These are phyloP conservation scores for Nymphaea colorata DNA, from an alignment of 164 flowering plant genomes.

Conservation along the genomic window DNA sequence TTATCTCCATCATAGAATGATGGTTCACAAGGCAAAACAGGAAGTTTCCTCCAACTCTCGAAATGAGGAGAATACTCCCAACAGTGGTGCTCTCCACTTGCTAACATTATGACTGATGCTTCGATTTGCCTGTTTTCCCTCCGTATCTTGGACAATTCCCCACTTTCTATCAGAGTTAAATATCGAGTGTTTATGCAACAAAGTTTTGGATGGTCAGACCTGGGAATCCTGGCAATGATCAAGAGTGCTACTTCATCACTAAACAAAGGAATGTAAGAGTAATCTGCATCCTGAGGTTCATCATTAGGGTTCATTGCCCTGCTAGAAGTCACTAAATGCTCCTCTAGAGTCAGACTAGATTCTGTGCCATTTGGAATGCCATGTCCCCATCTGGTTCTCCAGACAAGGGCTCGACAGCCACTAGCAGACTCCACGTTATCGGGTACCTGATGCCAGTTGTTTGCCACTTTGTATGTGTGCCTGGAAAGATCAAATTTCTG, in stretches of 20 bases:
- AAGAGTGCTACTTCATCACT: conserved; percentile 44
- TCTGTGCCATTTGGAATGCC: no score
- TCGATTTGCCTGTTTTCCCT: conserved; percentile 30
- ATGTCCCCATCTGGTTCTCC: no score
- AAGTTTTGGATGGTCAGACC: conserved; percentile 45
- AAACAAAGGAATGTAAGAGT: conserved; percentile 30
- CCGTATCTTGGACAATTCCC: conserved; percentile 49
- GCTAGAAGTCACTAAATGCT: no score
- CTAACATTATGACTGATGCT: conserved; percentile 50
- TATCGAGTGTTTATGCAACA: conserved; percentile 34
- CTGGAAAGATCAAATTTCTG: no score
- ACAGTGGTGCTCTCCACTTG: conserved; percentile 52
- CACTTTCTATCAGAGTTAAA: conserved; percentile 22
- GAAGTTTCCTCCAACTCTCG: conserved; percentile 33
- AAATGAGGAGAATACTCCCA: conserved; percentile 43
- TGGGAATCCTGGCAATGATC: conserved; percentile 52
- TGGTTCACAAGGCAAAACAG: conserved; percentile 40
- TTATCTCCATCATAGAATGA: conserved; percentile 52
- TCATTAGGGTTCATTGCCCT: not conserved
- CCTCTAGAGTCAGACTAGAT: no score
- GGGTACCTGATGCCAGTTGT: no score
- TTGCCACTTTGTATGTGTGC: no score
- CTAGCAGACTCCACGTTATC: no score
- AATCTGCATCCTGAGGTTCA: conserved; percentile 87
- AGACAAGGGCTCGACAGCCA: no score